These are phyloP conservation scores for Wallacemonas sp. DNA, from an alignment of 208 protist genomes.

Conservation along the genomic window DNA sequence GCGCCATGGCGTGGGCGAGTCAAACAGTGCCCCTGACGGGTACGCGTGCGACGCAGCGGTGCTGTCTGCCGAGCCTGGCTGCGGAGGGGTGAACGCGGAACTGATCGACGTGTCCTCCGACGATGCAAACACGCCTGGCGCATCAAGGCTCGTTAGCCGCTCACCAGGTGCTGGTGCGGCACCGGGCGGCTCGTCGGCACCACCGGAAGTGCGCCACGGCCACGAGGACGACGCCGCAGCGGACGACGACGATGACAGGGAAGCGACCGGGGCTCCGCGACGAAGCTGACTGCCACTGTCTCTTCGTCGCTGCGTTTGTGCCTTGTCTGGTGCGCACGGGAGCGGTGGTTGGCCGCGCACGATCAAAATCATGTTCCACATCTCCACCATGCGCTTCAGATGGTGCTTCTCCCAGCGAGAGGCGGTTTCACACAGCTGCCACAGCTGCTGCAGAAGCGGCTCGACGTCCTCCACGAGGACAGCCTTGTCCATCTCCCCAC, in stretches of 20 bases:
- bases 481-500: not conserved
- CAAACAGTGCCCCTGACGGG: not conserved
- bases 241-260: no score
- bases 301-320: not conserved
- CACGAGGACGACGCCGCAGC: not conserved
- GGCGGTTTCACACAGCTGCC: not conserved
- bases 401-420: not conserved
- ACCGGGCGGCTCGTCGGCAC: not conserved
- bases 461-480: not conserved
- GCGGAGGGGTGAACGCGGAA: not conserved
- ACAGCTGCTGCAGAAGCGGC: slow-evolving; percentile 1
- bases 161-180: not conserved
- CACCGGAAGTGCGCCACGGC: not conserved
- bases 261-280: not conserved
- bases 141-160: not conserved
- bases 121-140: slow-evolving; percentile 5
- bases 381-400: not conserved
- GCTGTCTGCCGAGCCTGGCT: not conserved
- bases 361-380: slow-evolving; percentile 7
- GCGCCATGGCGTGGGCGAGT: slow-evolving; percentile 4
- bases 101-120: not conserved
- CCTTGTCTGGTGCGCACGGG: not conserved
- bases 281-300: not conserved
- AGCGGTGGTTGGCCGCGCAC: not conserved
- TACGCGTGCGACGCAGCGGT: not conserved